phyloP scores from a whole-genome alignment of 2,329 filamentous ascomycete species.

The Endocalyx cinctus region DNA sequence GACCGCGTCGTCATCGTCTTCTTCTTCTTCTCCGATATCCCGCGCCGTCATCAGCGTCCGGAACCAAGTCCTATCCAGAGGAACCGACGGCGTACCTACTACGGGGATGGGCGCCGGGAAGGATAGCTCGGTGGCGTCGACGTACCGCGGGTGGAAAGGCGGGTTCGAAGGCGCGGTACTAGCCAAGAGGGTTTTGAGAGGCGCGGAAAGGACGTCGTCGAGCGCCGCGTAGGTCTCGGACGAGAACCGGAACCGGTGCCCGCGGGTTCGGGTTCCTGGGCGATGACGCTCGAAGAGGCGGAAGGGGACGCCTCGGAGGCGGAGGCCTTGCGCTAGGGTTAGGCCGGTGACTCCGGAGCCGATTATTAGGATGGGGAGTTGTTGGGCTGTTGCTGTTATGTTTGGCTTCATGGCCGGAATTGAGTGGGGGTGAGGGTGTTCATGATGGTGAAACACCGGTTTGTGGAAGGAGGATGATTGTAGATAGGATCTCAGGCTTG shows the following conservation, averaged over 20 bases:
- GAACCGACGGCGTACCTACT: constrained; percentile 13
- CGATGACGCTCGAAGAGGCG: constrained; percentile 24
- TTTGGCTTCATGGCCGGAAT: too few relatives aligned
- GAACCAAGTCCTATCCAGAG: constrained; percentile 27
- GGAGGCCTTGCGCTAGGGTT: constrained; percentile 29
- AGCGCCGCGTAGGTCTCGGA: constrained; percentile 19
- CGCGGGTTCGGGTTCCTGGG: constrained; percentile 16
- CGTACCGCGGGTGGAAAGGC: constrained; percentile 21
- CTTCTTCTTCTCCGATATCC: too few relatives aligned
- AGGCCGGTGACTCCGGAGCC: constrained; percentile 42
- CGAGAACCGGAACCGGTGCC: constrained; percentile 27
- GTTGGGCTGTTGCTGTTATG: too few relatives aligned
- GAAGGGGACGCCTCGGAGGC: constrained; percentile 24
- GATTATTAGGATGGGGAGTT: constrained; percentile 32
- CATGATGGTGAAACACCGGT: too few relatives aligned
- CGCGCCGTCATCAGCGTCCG: constrained; percentile 20
- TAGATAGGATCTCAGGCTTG: too few relatives aligned
- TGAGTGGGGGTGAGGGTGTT: too few relatives aligned
- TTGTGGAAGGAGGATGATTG: too few relatives aligned
- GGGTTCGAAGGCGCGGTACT: constrained; percentile 16
- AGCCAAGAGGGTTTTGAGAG: constrained; percentile 14
- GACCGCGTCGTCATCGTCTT: constrained; percentile 22
- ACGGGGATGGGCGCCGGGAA: constrained; percentile 14
- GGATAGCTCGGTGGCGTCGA: constrained; percentile 19
- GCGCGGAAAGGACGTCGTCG: constrained; percentile 19